Base-by-base conservation (phyloP, 73 alveolate species). In the Paramecium bursaria region DNA sequence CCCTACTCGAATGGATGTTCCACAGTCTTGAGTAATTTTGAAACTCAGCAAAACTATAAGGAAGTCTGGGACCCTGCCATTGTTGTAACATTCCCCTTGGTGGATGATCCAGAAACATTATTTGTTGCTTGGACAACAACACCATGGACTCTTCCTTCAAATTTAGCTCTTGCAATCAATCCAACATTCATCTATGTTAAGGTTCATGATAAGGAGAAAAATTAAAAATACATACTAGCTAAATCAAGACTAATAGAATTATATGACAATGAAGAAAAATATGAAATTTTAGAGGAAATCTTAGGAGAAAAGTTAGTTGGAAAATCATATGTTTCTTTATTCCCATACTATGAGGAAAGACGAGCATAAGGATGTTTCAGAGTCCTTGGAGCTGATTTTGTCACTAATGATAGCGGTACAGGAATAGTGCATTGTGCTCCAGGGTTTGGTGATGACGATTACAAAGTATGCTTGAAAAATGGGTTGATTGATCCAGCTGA, bases 101-200 rank as follows among this genome's bases (percentile, higher is more conserved):
- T 77, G 5, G 93, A 87, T 17, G 98, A 97, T 53, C 97, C 95
- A 21, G 87, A 91, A 25, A 88, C 95, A 11, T 87, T 75, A 50
- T 90, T 97, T 76, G 91, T 98, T 13, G 99, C 99, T 14, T 98
- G 99, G 99, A 98, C 99, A 27, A 98, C 99, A 27, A 98, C 99
- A 4, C 99, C 99, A 4, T 98, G 99, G 99, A 98, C 99, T 9
- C 95, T 98, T 19, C 99, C 99, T 22, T 86, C 98, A 46, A 98
- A 98, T 85, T 74, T 97, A 53, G 98, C 98, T 19, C 74, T 95
- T 46, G 98, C 99, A 25, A 95, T 96, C 85, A 90, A 97, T 87
- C 98, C 99, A 7, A 95, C 91, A 19, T 86, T 97, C 46, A 91
- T 67, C 4, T 95, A 96, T 86, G 96, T 95, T 22, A 92, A 95